A percentile compares a stretch with the other conserved stretches of the same genome.
phyloP scores from a whole-genome alignment of 495 filamentous ascomycete species.

The Trichocladium uniseriatum region DNA sequence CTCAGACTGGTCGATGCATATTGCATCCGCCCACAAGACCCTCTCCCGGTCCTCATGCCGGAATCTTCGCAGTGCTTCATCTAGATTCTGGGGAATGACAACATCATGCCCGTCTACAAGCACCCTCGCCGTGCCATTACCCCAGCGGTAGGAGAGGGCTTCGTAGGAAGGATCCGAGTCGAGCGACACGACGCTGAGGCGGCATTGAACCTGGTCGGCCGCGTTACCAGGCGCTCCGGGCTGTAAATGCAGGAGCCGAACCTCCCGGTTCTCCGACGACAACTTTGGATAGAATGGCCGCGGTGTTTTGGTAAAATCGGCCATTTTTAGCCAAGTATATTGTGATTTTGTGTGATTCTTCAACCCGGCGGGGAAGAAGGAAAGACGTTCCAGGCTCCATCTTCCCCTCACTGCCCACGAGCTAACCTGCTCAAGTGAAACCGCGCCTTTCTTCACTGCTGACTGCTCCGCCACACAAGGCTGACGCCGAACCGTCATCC shows the following conservation, averaged over 20 bases:
- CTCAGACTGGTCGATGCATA: constrained; percentile 6
- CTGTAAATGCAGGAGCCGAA: background rate
- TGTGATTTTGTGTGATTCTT: too few species aligned
- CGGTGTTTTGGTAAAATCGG: background rate
- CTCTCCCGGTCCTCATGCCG: background rate
- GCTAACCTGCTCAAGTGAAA: too few species aligned
- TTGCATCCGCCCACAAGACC: constrained; percentile 1
- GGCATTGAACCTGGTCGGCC: background rate
- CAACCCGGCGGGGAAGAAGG: too few species aligned
- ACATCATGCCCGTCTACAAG: background rate
- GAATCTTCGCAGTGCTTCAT: background rate
- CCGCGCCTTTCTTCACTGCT: too few species aligned
- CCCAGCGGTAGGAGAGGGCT: background rate
- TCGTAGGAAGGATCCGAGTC: background rate
- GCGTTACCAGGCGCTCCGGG: background rate
- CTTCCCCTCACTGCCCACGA: too few species aligned
- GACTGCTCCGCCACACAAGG: too few species aligned
- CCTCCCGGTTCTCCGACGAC: background rate
- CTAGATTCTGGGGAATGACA: background rate
- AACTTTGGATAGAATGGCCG: background rate
- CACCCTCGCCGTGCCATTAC: background rate
- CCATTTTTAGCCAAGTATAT: too few species aligned
- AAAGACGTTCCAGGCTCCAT: too few species aligned
- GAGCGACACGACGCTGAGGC: background rate
- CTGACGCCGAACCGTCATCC: too few species aligned